Base-by-base conservation (phyloP, 1,139 yeast species). In the Komagataea norvegica region DNA sequence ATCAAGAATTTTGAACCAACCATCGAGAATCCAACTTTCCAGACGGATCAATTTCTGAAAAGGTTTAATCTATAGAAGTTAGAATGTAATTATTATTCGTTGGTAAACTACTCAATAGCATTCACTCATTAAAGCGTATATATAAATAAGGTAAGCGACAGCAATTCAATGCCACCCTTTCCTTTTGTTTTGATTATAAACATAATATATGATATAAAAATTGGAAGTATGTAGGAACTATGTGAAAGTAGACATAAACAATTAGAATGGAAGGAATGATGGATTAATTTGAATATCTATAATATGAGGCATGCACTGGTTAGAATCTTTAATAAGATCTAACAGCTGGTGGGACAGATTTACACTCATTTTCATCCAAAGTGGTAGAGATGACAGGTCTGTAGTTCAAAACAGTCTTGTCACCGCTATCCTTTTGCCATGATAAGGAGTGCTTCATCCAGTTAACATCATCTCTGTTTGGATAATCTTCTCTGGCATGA, bases 391-490 rank as follows among this genome's bases (percentile, higher is more conserved):
- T 76, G 56, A 91, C 97, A 44, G 72, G 71, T 78, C 98, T 85
- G 82, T 91, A 91, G 56, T 71, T 80, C 67, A 91, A 78, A 44
- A 63, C 68, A 38, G 87, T 88, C 41, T 74, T 72, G 36, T 74
- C 91, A 57, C 93, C 95, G 47, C 72, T 71, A 30, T 67, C 64
- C 43, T 66, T 59, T 72, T 91, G 97, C 87, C 94, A 91, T 38
- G 97, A 86, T 61, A 91, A 72, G 37, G 96, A 77, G 69, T 91
- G 98, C 73, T 91, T 91, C 93, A 88, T 87, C 98, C 98, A 91
- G 73, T 87, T 72, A 45, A 61, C 88, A 62, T 91, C 98, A 60
- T 91, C 95, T 79, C 98, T 87, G 46, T 79, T 81, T 58, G 94
- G 96, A 72, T 67, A 89, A 66, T 91, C 98, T 67, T 91, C 98